Evolutionary conservation across 2,329 filamentous ascomycete genomes (phyloP).

Genomic region (Scedosporium dehoogii): DNA sequence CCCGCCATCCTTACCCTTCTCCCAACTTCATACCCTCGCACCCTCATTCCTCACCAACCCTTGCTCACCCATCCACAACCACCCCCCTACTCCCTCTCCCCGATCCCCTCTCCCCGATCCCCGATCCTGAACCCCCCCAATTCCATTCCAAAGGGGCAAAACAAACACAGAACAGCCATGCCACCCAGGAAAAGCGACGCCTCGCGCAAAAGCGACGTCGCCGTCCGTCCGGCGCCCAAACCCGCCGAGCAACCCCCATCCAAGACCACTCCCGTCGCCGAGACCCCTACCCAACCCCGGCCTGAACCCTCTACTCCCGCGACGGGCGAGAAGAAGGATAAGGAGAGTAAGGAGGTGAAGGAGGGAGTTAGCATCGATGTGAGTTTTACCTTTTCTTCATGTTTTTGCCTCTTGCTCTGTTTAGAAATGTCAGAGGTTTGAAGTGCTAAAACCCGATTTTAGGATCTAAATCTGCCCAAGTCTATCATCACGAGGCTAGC

Average conservation of each 20-base stretch:
- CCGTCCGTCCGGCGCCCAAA: not conserved
- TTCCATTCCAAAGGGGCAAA: not conserved
- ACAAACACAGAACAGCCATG: conserved; percentile 27
- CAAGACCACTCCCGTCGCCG: not conserved
- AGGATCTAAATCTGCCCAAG: conserved; percentile 70
- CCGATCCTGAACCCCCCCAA: not conserved
- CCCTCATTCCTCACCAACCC: too few species aligned
- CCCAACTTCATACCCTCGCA: too few species aligned
- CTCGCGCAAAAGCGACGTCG: conserved; percentile 31
- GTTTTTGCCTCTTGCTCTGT: not conserved
- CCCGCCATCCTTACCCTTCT: too few species aligned
- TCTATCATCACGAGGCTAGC: conserved; percentile 72
- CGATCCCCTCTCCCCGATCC: too few species aligned
- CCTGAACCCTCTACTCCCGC: not conserved
- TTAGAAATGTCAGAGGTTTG: too few species aligned
- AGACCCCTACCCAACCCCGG: not conserved
- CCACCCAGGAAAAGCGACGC: conserved; percentile 46
- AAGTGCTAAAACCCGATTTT: not conserved
- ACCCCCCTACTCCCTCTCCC: too few species aligned
- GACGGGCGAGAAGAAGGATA: conserved; percentile 22
- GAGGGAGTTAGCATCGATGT: conserved; percentile 46
- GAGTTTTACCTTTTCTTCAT: conserved; percentile 3
- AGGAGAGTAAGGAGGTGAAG: conserved; percentile 21
- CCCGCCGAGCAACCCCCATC: not conserved
- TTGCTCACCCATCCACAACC: too few species aligned